Evolutionary conservation across 1,284 basidiomycete species (phyloP), one percentile per base, ranked within the genome.

Genomic region (Mycosarcoma mackinlayi): DNA sequence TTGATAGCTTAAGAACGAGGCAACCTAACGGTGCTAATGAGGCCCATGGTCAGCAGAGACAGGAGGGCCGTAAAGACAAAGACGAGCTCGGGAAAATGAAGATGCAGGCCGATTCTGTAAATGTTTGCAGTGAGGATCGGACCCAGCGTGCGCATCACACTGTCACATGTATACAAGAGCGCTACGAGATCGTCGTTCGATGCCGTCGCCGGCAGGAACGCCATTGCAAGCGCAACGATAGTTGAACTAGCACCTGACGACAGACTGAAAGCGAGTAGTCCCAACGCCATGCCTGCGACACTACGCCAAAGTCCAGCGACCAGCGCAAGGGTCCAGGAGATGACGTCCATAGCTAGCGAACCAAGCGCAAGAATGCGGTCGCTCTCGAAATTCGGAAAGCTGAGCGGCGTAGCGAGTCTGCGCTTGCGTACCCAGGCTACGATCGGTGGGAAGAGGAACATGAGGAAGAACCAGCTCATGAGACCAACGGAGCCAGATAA

Each of bases 401-500:
- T 34, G 33, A 28, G 40, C 11, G 24, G 40, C 40, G 40, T 28
- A 14, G 40, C 40, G 40, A 27, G 40, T 27, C 40, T 27, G 40
- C 40, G 40, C 25, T 28, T 42, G 40, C 40, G 40, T n/a, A 42
- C 40, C 40, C 40, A 42, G 25, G 25, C 25, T 42, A 28, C 40
- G 3, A 42, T 42, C 14, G 40, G 14, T 18, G 40, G 40, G 40
- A 42, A 42, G 25, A 42, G 40, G 25, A 42, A 42, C 24, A 42
- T 28, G 40, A 42, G 40, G 40, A 42, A 42, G 25, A 42, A 28
- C 40, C 40, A 42, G 25, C 40, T 42, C 25, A 42, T 42, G 40
- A 42, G 40, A 42, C 40, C 40, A 18, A 28, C 13, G 25, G 40
- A 42, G 25, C 40, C 40, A 28, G 40, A 28, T 18, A 42, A 42